Conservation (phyloP, 106 monocot genomes). For the Phalaenopsis equestris region DNA sequence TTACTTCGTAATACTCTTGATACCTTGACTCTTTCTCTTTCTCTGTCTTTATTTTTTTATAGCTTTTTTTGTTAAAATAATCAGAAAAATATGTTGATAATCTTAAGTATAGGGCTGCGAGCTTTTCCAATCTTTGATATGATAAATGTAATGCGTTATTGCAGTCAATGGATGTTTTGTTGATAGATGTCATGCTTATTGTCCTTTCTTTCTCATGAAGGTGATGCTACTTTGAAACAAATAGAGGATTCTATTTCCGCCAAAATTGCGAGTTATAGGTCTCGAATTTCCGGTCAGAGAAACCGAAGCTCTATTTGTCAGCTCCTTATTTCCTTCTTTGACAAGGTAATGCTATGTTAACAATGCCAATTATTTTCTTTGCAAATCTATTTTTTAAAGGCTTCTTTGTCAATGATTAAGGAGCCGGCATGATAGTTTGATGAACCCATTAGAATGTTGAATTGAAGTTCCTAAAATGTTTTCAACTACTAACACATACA, state of each 20-base stretch:
- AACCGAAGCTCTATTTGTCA: slow-evolving; percentile 37
- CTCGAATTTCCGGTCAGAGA: slow-evolving; percentile 8
- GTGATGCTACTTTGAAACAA: slow-evolving; percentile 4
- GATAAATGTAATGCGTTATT: background rate
- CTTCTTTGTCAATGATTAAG: background rate
- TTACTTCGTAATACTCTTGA: background rate
- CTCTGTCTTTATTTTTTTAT: background rate
- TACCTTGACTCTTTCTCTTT: background rate
- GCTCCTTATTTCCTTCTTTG: slow-evolving; percentile 50
- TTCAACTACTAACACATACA: no score
- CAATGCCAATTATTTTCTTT: background rate
- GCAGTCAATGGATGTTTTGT: background rate
- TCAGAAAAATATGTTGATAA: background rate
- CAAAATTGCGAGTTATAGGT: slow-evolving; percentile 28
- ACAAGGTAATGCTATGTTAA: slow-evolving; percentile 35
- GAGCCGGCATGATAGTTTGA: background rate
- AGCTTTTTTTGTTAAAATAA: background rate
- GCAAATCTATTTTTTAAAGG: background rate
- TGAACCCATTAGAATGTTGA: background rate
- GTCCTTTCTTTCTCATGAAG: slow-evolving; percentile 6
- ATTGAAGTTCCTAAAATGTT: no score
- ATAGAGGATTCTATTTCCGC: slow-evolving; percentile 23
- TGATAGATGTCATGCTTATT: background rate
- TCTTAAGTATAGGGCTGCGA: background rate
- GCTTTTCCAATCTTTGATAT: background rate